Evolutionary conservation across 768 basidiomycete species (phyloP).

Genomic region (Sarcodon sp.): DNA sequence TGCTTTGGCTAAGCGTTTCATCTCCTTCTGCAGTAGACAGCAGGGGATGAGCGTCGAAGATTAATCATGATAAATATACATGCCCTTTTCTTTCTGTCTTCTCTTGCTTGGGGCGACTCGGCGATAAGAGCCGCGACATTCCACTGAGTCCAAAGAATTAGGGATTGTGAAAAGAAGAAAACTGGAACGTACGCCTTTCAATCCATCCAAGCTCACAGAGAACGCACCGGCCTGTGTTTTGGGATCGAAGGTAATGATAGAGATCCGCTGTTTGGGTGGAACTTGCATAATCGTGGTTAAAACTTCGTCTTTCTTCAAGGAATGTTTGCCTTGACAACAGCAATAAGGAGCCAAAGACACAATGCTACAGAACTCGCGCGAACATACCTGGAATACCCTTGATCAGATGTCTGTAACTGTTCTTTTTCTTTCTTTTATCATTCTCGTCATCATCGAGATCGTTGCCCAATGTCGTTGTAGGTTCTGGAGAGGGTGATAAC

Average conservation of each 20-base stretch:
- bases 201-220: constrained; percentile 54
- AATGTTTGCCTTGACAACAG: constrained; percentile 49
- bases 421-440: constrained; percentile 58
- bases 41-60: neutral
- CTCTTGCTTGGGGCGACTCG: constrained; percentile 63
- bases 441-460: constrained; percentile 43
- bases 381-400: constrained; percentile 59
- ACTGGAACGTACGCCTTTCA: constrained; percentile 48
- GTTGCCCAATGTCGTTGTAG: constrained; percentile 6
- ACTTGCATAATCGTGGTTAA: constrained; percentile 49
- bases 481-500: constrained; percentile 7
- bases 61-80: constrained; percentile 14
- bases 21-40: constrained; percentile 33
- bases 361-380: neutral
- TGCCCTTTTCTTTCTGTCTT: constrained; percentile 69
- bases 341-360: neutral
- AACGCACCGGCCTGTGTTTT: constrained; percentile 66
- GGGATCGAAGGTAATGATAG: constrained; percentile 48
- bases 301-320: constrained; percentile 70
- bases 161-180: neutral
- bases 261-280: constrained; percentile 59
- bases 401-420: constrained; percentile 65
- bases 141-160: constrained; percentile 33
- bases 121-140: constrained; percentile 46
- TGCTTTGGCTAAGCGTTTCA: constrained; percentile 53